Base-by-base conservation (phyloP, 2,329 filamentous ascomycete genomes). In the Dactylellina cionopaga region DNA sequence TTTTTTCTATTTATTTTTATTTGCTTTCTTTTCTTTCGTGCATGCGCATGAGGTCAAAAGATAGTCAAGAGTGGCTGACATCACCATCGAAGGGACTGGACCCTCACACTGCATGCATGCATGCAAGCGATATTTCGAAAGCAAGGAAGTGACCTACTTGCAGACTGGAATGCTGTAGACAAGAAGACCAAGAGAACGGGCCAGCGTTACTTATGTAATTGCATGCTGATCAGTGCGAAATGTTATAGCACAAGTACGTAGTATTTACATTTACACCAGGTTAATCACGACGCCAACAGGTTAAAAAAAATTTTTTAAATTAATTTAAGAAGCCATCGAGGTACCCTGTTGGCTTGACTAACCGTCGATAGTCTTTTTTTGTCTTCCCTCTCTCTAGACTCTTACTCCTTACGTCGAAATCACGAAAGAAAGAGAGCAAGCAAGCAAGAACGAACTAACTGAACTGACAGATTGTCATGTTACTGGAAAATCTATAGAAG, bases 11-110 rank as follows among this genome's bases (percentile, higher is more conserved):
- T n/a, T n/a, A n/a, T n/a, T n/a, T n/a, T n/a, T n/a, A n/a, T n/a
- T n/a, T n/a, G n/a, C n/a, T n/a, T n/a, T n/a, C n/a, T n/a, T n/a
- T n/a, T n/a, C n/a, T n/a, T n/a, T n/a, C n/a, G n/a, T n/a, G n/a
- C n/a, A n/a, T n/a, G n/a, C n/a, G n/a, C 54, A 43, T 43, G 27
- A 24, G 37, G 52, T n/a, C n/a, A n/a, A n/a, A n/a, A n/a, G n/a
- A n/a, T n/a, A n/a, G n/a, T 56, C 29, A 46, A 31, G 55, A 31
- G 43, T 43, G 64, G 66, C 58, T 71, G 66, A 71, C 66, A 71
- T 71, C 66, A 71, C 59, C 41, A 49, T 19, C 49, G 19, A 55
- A 58, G 15, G 54, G 37, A 17, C n/a, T 31, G 15, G 24, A 33
- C 25, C 52, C 22, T 19, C 54, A 29, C 43, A 22, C 39, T 43